Base-by-base conservation (phyloP, 371 early-diverging fungal species). In the Fennellomyces sp. region DNA sequence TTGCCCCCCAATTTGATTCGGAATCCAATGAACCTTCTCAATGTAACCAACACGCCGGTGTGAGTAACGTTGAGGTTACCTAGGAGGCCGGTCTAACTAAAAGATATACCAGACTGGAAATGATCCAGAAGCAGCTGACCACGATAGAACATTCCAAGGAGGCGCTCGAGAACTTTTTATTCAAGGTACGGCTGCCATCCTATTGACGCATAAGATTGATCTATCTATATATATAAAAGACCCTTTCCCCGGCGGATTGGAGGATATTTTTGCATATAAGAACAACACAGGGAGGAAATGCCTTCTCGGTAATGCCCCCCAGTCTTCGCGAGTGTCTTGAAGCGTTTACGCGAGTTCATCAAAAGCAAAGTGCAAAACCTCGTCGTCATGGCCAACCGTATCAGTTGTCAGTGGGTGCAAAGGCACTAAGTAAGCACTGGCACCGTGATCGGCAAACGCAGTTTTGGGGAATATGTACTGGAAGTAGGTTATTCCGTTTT, bases 361-460 rank as follows among this genome's bases (percentile, higher is more conserved):
- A 56, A 27, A 60, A 58, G 49, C 19, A 38, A 31, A 58, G 38
- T 15, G 53, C 58, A 6, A 57, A 56, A 49, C 49, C 54, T 4
- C 36, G 58, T 7, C 57, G 61, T 39, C 52, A 55, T 27, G 50
- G 48, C 5, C 47, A 62, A 21, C 57, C 56, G 5, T 49, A 65
- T 47, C 48, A 57, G 31, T 55, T 78, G 27, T 70, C 73, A 8
- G 72, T 74, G 2, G 78, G 78, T 12, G 78, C 72, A 10, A 78
- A 71, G 49, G 74, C 78, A 0, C 47, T 74, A 27, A 72, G 74
- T 45, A 78, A 78, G 38, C 78, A 78, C 52, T 73, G 66, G 65
- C 78, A 78, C 63, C 66, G 78, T 8, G 78, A 78, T 50, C 38
- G 57, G 30, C 52, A 65, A 52, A 36, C 28, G 13, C 57, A 59